Conservation (phyloP, 106 monocot species). For the Dendrobium catenatum region DNA sequence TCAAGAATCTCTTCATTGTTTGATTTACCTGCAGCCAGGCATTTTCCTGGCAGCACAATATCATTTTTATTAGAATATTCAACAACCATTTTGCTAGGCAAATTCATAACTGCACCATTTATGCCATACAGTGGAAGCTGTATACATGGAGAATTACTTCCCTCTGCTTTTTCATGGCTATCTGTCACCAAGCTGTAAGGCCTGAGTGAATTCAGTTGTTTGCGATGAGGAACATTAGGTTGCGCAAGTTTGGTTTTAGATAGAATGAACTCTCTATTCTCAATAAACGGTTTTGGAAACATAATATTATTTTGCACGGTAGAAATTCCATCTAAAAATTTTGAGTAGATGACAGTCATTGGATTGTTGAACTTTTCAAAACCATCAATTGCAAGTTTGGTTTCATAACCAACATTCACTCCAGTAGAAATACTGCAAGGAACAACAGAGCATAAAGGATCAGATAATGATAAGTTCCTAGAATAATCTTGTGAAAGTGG, state of each 20-base stretch:
- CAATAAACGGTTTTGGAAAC: constrained; percentile 1
- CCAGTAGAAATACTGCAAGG: constrained; percentile 66
- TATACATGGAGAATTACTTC: background rate
- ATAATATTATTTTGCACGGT: constrained; percentile 2
- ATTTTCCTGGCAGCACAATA: background rate
- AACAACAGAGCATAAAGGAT: constrained; percentile 78
- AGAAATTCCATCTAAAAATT: constrained; percentile 20
- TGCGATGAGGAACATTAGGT: constrained; percentile 22
- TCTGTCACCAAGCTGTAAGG: constrained; percentile 30
- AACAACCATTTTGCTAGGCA: background rate
- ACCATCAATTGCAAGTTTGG: background rate
- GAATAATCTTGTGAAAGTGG: constrained; percentile 22
- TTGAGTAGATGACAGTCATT: constrained; percentile 3
- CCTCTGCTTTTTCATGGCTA: background rate
- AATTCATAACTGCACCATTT: background rate
- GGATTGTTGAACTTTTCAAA: constrained; percentile 7
- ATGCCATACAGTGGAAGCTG: background rate
- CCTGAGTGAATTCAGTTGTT: constrained; percentile 37
- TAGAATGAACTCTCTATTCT: constrained; percentile 5
- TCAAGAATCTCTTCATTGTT: background rate
- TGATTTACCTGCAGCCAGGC: background rate
- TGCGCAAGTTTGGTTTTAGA: constrained; percentile 9
- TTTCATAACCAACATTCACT: background rate
- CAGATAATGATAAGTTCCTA: constrained; percentile 15
- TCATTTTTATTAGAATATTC: background rate